Conservation (phyloP, 2,329 filamentous ascomycete species). For the Penicillium hordei region DNA sequence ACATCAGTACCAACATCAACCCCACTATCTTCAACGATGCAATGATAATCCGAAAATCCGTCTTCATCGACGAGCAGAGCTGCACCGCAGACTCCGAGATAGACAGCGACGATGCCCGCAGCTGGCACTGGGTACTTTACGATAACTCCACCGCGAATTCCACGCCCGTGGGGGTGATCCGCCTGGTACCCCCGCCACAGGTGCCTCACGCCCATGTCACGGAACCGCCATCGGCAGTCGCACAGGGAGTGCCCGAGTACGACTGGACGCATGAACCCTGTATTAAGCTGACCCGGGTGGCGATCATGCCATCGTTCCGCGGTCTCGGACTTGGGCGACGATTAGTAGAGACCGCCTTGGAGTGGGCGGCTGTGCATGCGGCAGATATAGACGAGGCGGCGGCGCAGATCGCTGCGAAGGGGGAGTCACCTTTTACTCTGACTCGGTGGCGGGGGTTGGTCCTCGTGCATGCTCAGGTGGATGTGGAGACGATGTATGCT, state of each 20-base stretch:
- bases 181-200: constrained; percentile 80
- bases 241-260: constrained; percentile 36
- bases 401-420: constrained; percentile 30
- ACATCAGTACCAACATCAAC: constrained; percentile 25
- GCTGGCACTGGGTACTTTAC: constrained; percentile 88
- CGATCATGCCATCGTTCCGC: constrained; percentile 66
- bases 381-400: constrained; percentile 43
- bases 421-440: constrained; percentile 47
- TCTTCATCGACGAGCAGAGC: constrained; percentile 59
- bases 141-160: constrained; percentile 48
- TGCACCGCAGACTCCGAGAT: constrained; percentile 67
- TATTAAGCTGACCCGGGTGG: constrained; percentile 77
- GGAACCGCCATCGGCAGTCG: constrained; percentile 21
- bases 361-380: constrained; percentile 66
- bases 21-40: constrained; percentile 61
- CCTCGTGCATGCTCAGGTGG: constrained; percentile 75
- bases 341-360: constrained; percentile 65
- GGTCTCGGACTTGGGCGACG: constrained; percentile 63
- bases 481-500: constrained; percentile 64
- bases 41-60: constrained; percentile 57
- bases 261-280: constrained; percentile 66
- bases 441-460: constrained; percentile 68
- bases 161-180: constrained; percentile 70
- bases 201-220: constrained; percentile 53
- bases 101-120: constrained; percentile 75